phyloP scores from a whole-genome alignment of 2,329 filamentous ascomycete genomes.

The Metarhizium humberi region DNA sequence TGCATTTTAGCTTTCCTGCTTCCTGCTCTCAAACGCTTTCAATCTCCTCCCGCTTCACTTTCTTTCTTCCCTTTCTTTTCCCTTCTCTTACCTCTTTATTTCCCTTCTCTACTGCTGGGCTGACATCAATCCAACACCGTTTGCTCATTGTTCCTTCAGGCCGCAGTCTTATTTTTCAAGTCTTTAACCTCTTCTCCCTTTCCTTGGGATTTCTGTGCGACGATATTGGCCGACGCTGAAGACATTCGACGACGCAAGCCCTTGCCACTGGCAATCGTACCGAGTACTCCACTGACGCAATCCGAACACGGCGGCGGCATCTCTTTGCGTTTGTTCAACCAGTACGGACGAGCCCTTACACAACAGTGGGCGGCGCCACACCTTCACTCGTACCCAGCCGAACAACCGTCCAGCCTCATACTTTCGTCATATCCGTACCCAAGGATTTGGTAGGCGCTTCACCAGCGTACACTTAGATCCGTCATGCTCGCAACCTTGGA shows the following conservation, averaged over 20 bases:
- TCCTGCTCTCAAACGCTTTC: background rate
- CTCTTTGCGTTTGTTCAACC: background rate
- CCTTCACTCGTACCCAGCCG: background rate
- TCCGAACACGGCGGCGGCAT: background rate
- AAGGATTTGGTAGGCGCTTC: background rate
- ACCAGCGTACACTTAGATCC: background rate
- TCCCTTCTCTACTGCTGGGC: background rate
- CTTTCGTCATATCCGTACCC: background rate
- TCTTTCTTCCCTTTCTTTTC: background rate
- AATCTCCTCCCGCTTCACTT: background rate
- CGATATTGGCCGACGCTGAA: background rate
- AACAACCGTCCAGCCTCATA: background rate
- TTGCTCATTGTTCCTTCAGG: background rate
- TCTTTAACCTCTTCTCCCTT: background rate
- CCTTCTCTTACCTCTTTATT: background rate
- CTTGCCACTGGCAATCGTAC: background rate
- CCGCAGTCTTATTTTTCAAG: background rate
- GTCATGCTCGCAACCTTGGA: slow-evolving; percentile 13
- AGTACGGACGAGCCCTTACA: background rate
- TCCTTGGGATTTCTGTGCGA: background rate
- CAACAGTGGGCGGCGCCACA: background rate
- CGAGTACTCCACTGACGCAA: background rate
- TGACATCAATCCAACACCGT: background rate
- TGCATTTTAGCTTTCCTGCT: background rate
- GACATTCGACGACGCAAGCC: background rate